phyloP scores from a whole-genome alignment of 2,329 filamentous ascomycete genomes.

The Davidsoniella virescens region DNA sequence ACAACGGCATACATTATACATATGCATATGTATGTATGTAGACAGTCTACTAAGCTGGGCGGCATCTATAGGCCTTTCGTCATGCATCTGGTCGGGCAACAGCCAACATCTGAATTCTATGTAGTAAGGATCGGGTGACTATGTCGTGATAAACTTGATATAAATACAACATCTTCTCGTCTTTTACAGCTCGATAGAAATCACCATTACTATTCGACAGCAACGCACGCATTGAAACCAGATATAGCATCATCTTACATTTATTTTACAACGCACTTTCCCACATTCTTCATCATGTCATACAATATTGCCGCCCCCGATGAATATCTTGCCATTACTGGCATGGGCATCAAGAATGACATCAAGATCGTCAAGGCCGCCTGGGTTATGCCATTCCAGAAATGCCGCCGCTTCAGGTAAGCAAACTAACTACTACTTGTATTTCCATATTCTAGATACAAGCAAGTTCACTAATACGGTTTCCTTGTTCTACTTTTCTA shows the following conservation, averaged over 20 bases:
- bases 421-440: background rate
- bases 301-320: conserved; percentile 59
- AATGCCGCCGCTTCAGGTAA: conserved; percentile 35
- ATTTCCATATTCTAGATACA: no score
- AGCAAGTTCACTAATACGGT: background rate
- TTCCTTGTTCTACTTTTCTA: background rate
- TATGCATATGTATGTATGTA: no score
- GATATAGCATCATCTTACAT: conserved; percentile 1
- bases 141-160: no score
- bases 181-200: no score
- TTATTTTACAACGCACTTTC: background rate
- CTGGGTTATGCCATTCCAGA: conserved; percentile 56
- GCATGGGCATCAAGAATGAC: conserved; percentile 52
- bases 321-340: conserved; percentile 77
- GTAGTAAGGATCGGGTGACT: no score
- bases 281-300: conserved; percentile 23
- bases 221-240: background rate
- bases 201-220: no score
- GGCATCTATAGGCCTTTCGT: background rate
- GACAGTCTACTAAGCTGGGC: no score
- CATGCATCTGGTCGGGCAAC: background rate
- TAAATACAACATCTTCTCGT: no score
- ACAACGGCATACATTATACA: no score
- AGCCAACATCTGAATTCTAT: no score
- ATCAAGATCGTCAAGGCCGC: conserved; percentile 64